Evolutionary conservation across 2,329 filamentous ascomycete species (phyloP).

Genomic region (Shiraia sp.): DNA sequence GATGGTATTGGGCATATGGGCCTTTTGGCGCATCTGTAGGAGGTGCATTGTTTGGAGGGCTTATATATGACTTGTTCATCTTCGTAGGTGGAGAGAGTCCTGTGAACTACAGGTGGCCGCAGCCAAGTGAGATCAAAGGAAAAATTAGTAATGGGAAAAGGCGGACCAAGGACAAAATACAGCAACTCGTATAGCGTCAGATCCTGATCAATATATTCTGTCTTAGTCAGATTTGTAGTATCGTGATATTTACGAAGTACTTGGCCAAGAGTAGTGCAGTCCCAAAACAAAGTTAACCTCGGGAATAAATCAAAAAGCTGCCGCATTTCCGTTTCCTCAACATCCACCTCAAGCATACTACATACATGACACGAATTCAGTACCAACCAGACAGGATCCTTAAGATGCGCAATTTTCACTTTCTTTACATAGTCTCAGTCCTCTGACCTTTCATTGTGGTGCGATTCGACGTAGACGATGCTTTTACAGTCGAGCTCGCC

Average conservation of each 20-base stretch:
- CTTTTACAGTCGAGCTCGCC: no score
- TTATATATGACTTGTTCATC: slow-evolving; percentile 37
- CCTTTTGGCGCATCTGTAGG: slow-evolving; percentile 28
- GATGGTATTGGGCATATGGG: slow-evolving; percentile 34
- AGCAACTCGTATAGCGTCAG: slow-evolving; percentile 11
- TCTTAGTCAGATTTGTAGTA: no score
- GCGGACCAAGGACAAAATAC: slow-evolving; percentile 19
- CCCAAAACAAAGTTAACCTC: no score
- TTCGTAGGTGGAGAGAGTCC: slow-evolving; percentile 37
- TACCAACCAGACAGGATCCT: no score
- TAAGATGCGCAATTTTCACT: no score
- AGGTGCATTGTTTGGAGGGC: slow-evolving; percentile 30
- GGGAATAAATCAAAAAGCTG: neutral
- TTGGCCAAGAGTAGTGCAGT: no score
- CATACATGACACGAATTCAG: no score
- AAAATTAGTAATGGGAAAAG: slow-evolving; percentile 17
- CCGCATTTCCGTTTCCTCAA: neutral
- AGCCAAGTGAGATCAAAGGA: slow-evolving; percentile 26
- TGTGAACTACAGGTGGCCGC: slow-evolving; percentile 36
- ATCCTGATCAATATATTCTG: neutral
- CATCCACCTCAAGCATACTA: neutral
- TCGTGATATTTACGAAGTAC: no score
- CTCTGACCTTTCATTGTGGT: no score
- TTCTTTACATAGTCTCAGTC: no score
- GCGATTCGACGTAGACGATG: no score